phyloP scores from a whole-genome alignment of 2,329 filamentous ascomycete species.

The Alternaria sp. region DNA sequence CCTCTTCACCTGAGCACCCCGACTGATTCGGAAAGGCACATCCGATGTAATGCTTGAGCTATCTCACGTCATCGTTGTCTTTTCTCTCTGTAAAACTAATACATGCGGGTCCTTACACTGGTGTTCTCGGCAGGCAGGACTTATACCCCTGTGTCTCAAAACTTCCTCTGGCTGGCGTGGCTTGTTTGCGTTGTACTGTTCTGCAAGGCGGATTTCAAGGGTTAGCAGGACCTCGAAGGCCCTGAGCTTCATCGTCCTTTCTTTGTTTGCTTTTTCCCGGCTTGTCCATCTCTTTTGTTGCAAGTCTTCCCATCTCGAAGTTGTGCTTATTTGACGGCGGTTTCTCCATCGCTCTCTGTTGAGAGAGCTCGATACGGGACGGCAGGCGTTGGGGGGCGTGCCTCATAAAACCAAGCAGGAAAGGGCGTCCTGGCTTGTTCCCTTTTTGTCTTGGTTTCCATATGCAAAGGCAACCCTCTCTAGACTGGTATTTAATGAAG shows the following conservation, averaged over 20 bases:
- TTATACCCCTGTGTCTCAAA: slow-evolving; percentile 54
- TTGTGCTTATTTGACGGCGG: slow-evolving; percentile 25
- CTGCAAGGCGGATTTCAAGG: slow-evolving; percentile 41
- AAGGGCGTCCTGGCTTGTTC: slow-evolving; percentile 42
- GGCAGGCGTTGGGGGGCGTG: slow-evolving; percentile 48
- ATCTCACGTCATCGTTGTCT: slow-evolving; percentile 5
- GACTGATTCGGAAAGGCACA: not conserved
- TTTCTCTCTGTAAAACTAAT: slow-evolving; percentile 45
- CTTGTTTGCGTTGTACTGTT: slow-evolving; percentile 33
- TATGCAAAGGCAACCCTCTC: slow-evolving; percentile 40
- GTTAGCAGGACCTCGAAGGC: slow-evolving; percentile 32
- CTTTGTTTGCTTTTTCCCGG: slow-evolving; percentile 33
- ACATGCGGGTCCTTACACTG: slow-evolving; percentile 44
- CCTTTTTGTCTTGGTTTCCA: slow-evolving; percentile 35
- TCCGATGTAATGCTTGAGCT: slow-evolving; percentile 11
- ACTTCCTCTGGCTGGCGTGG: slow-evolving; percentile 42
- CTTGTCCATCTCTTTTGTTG: slow-evolving; percentile 38
- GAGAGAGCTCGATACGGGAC: slow-evolving; percentile 27
- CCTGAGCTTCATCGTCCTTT: slow-evolving; percentile 20
- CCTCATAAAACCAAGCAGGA: slow-evolving; percentile 40
- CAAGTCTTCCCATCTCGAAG: slow-evolving; percentile 36
- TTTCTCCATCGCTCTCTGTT: slow-evolving; percentile 18
- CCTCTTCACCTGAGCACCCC: not conserved
- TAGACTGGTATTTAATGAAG: slow-evolving; percentile 56
- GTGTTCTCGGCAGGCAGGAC: slow-evolving; percentile 50